phyloP scores from a whole-genome alignment of 1,284 basidiomycete species.

The Cystobasidium sp. region DNA sequence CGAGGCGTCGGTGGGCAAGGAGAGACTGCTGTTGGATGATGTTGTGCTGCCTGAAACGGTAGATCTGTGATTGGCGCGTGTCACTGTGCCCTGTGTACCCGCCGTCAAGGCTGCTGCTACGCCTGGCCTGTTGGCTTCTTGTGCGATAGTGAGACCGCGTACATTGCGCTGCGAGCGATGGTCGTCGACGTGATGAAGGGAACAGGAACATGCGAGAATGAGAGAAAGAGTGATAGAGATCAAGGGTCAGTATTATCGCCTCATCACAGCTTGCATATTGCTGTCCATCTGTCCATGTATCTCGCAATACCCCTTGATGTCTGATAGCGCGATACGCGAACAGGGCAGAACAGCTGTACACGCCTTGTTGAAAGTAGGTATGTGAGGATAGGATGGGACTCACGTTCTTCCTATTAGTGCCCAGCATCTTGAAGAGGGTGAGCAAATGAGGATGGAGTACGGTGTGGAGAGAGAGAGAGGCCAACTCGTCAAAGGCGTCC shows the following conservation, averaged over 20 bases:
- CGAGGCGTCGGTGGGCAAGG: slow-evolving; percentile 40
- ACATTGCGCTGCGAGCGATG: slow-evolving; percentile 46
- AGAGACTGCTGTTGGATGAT: slow-evolving; percentile 36
- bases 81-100: slow-evolving; percentile 23
- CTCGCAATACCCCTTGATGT: neutral
- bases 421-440: slow-evolving; percentile 10
- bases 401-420: slow-evolving; percentile 39
- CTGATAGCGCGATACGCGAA: slow-evolving; percentile 1
- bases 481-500: neutral
- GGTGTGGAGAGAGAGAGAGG: neutral
- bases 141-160: slow-evolving; percentile 44
- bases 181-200: too few relatives aligned
- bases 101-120: slow-evolving; percentile 13
- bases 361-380: too few relatives aligned
- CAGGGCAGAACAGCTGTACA: slow-evolving; percentile 1
- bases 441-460: neutral
- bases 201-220: too few relatives aligned
- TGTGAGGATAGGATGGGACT: slow-evolving; percentile 11
- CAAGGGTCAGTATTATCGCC: too few relatives aligned
- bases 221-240: too few relatives aligned
- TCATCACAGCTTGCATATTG: neutral
- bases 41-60: slow-evolving; percentile 35
- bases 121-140: slow-evolving; percentile 43
- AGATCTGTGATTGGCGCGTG: slow-evolving; percentile 33
- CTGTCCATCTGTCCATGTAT: neutral